phyloP scores from a whole-genome alignment of 345 rosid species.

The Eucalyptus tenuipes region DNA sequence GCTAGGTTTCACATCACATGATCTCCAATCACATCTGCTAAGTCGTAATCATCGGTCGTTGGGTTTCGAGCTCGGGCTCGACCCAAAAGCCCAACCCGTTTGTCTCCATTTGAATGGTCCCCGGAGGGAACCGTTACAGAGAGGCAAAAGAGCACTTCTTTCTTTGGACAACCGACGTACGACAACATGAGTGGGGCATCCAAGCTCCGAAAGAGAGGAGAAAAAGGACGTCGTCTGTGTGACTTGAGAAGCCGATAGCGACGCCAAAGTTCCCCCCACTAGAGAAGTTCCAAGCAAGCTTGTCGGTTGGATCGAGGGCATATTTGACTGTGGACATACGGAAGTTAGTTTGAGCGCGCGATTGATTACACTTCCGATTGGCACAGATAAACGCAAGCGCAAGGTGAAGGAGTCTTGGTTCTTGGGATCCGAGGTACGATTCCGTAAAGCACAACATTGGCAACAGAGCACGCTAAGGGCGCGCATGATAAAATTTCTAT shows the following conservation, averaged over 20 bases:
- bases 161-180: background rate
- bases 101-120: background rate
- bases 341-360: background rate
- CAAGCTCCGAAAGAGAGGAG: background rate
- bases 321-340: background rate
- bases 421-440: no score
- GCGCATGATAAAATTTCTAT: no score
- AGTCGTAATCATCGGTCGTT: background rate
- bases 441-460: no score
- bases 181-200: background rate
- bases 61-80: background rate
- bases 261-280: background rate
- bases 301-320: background rate
- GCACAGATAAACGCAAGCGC: background rate
- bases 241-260: background rate
- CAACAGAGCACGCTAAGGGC: no score
- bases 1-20: background rate
- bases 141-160: background rate
- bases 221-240: background rate
- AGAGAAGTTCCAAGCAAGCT: background rate
- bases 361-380: background rate
- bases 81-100: background rate
- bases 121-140: background rate
- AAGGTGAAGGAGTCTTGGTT: no score
- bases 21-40: background rate